These are phyloP conservation scores for Hydrangea macrophylla DNA, from an alignment of 148 eudicot species.

Conservation along the genomic window DNA sequence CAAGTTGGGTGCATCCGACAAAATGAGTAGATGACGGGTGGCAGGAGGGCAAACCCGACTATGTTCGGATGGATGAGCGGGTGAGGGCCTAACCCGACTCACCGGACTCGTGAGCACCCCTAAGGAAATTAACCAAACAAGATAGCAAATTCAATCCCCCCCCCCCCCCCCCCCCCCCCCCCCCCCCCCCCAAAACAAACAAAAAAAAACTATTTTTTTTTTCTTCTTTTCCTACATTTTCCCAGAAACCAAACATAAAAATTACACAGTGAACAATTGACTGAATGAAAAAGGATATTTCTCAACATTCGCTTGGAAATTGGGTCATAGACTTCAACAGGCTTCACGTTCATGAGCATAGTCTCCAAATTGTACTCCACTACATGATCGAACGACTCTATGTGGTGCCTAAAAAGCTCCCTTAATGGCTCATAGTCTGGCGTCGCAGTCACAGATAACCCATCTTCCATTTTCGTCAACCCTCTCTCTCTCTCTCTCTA, in stretches of 20 bases:
- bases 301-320: slow-evolving; percentile 39
- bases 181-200: too few relatives aligned
- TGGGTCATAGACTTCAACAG: slow-evolving; percentile 50
- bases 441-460: slow-evolving; percentile 20
- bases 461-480: not conserved
- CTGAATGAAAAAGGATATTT: slow-evolving; percentile 81
- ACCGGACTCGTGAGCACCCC: too few relatives aligned
- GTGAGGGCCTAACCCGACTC: too few relatives aligned
- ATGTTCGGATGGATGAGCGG: too few relatives aligned
- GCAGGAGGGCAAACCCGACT: too few relatives aligned
- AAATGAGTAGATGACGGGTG: too few relatives aligned
- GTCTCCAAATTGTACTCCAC: slow-evolving; percentile 44
- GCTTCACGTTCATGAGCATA: slow-evolving; percentile 42
- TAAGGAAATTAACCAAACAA: too few relatives aligned
- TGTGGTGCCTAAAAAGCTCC: slow-evolving; percentile 72
- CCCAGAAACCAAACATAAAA: not conserved
- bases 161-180: too few relatives aligned
- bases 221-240: not conserved
- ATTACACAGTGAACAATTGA: too few relatives aligned
- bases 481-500: too few relatives aligned
- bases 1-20: too few relatives aligned
- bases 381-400: slow-evolving; percentile 72
- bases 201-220: not conserved
- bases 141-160: too few relatives aligned
- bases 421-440: slow-evolving; percentile 40